Conservation (phyloP, 2,329 filamentous ascomycete species). For the Tricladium varicosporioides region DNA sequence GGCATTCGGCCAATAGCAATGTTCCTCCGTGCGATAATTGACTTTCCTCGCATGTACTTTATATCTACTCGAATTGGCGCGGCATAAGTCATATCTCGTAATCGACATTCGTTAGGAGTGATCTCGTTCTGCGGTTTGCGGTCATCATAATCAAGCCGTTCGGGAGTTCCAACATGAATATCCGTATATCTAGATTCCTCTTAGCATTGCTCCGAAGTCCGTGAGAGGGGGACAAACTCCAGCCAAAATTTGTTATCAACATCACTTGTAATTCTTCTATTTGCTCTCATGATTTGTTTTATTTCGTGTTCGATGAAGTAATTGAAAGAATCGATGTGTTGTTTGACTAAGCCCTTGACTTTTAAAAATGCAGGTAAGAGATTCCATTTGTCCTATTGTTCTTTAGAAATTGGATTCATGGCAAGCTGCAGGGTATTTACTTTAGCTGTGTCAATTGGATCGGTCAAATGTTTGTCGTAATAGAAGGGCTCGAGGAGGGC, state of each 20-base stretch:
- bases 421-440: slow-evolving; percentile 14
- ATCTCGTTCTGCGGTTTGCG: slow-evolving; percentile 70
- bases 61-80: slow-evolving; percentile 93
- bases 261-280: slow-evolving; percentile 85
- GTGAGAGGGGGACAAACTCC: slow-evolving; percentile 47
- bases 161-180: slow-evolving; percentile 81
- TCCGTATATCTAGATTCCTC: slow-evolving; percentile 62
- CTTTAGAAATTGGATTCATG: slow-evolving; percentile 29
- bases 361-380: slow-evolving; percentile 95
- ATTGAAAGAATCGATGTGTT: slow-evolving; percentile 89
- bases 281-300: slow-evolving; percentile 93
- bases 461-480: slow-evolving; percentile 64
- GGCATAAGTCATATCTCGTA: slow-evolving; percentile 97
- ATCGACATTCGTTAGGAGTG: slow-evolving; percentile 92
- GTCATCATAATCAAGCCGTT: slow-evolving; percentile 73
- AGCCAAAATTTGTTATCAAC: slow-evolving; percentile 91
- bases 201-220: slow-evolving; percentile 6
- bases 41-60: slow-evolving; percentile 79
- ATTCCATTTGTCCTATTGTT: slow-evolving; percentile 89
- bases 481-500: slow-evolving; percentile 69
- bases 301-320: slow-evolving; percentile 96
- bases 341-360: slow-evolving; percentile 92
- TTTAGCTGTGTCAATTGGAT: slow-evolving; percentile 65
- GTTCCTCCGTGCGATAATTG: slow-evolving; percentile 69
- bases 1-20: slow-evolving; percentile 88